Conservation (phyloP, 1,284 basidiomycete genomes). For the Leccinum fallax region DNA sequence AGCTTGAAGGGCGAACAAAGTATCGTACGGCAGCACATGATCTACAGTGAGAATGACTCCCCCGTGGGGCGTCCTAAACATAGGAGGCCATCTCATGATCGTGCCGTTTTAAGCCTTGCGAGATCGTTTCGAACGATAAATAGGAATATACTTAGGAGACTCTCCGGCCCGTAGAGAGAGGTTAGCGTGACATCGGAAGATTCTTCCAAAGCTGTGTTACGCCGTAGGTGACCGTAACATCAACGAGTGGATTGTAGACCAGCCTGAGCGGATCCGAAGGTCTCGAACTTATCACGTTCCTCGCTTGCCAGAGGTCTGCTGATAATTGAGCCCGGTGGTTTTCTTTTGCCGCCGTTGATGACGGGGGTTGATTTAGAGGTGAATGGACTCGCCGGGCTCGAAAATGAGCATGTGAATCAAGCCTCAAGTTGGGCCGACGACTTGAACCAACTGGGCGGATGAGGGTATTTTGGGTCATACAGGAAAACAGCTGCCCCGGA, state of each 20-base stretch:
- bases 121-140: background rate
- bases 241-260: background rate
- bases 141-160: background rate
- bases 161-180: background rate
- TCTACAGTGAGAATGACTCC: conserved; percentile 1
- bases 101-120: background rate
- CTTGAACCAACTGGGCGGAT: background rate
- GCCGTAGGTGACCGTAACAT: background rate
- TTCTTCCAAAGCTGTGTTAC: background rate
- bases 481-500: background rate
- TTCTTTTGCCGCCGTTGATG: background rate
- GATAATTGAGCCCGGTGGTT: background rate
- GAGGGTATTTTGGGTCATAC: background rate
- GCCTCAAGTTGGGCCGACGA: background rate
- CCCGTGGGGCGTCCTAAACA: conserved; percentile 12
- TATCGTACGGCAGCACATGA: conserved; percentile 1
- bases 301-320: background rate
- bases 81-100: conserved; percentile 4
- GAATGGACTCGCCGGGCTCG: background rate
- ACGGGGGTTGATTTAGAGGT: background rate
- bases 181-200: background rate
- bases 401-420: background rate
- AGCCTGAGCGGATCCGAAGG: background rate
- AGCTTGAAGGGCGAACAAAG: conserved; percentile 9
- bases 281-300: background rate